Conservation (phyloP, 306 rosid species). For the Prunus kanzakura region DNA sequence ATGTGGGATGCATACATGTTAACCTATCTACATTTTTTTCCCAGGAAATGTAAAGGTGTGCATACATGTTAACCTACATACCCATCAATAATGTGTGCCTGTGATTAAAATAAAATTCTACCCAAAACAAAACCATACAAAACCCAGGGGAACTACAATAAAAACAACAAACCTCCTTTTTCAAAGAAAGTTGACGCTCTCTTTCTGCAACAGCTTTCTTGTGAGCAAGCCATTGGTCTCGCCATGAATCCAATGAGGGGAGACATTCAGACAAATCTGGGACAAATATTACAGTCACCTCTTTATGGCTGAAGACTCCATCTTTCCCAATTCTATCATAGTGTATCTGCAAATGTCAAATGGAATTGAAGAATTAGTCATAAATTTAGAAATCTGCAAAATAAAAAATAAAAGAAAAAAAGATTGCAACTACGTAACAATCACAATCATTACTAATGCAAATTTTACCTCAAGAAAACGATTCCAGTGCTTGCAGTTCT, state of each 20-base stretch:
- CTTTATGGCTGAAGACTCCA: slow-evolving; percentile 93
- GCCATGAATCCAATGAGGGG: slow-evolving; percentile 80
- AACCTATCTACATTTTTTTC: neutral
- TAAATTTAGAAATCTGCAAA: neutral
- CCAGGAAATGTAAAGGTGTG: neutral
- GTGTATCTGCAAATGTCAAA: slow-evolving; percentile 65
- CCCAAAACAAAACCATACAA: neutral
- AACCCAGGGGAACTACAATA: neutral
- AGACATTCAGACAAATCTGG: slow-evolving; percentile 93
- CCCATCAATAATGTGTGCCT: neutral
- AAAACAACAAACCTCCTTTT: slow-evolving; percentile 60
- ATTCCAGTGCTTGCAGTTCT: slow-evolving; percentile 80
- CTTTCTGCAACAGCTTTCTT: slow-evolving; percentile 78
- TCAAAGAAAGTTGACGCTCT: slow-evolving; percentile 52
- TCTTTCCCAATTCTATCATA: slow-evolving; percentile 87
- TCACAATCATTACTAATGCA: slow-evolving; percentile 1
- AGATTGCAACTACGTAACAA: slow-evolving; percentile 4
- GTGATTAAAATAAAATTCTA: neutral
- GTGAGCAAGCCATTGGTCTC: slow-evolving; percentile 86
- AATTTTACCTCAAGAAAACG: slow-evolving; percentile 83
- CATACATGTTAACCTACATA: too few relatives aligned
- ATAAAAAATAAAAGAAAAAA: neutral
- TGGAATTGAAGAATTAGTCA: slow-evolving; percentile 15
- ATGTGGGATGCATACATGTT: neutral
- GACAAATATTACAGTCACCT: slow-evolving; percentile 77